A percentile compares a stretch with the other conserved stretches of the same genome.
Conservation (phyloP, 805 yeast species). For the Wickerhamomyces rabaulensis region DNA sequence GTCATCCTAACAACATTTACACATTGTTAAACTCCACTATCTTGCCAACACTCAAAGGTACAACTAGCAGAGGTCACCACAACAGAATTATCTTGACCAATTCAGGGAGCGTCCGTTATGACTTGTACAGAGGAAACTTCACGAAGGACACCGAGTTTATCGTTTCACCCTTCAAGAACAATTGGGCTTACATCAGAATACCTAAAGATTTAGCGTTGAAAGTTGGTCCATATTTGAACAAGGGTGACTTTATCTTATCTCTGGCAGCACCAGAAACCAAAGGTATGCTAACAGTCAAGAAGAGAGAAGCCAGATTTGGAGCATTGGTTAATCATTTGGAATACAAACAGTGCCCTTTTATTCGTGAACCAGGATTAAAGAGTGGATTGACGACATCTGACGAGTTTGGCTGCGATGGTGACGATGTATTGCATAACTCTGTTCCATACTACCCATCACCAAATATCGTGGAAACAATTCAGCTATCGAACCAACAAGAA, state of each 20-base stretch:
- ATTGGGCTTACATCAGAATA: conserved; percentile 65
- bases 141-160: conserved; percentile 76
- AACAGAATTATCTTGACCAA: conserved; percentile 62
- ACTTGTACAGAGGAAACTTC: conserved; percentile 77
- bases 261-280: conserved; percentile 14
- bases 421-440: conserved; percentile 68
- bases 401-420: conserved; percentile 83
- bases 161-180: conserved; percentile 79
- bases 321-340: not conserved
- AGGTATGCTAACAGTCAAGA: not conserved
- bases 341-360: conserved; percentile 9
- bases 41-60: conserved; percentile 39
- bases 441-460: conserved; percentile 61
- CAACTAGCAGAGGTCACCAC: conserved; percentile 10
- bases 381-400: conserved; percentile 82
- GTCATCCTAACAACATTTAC: conserved; percentile 52
- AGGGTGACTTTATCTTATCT: conserved; percentile 38
- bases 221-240: conserved; percentile 54
- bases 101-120: conserved; percentile 86
- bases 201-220: conserved; percentile 52
- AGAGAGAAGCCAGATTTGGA: not conserved
- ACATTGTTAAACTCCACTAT: conserved; percentile 53
- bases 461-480: conserved; percentile 64
- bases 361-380: conserved; percentile 25
- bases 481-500: conserved; percentile 23